A percentile compares a stretch with the other conserved stretches of the same genome.
Conservation (phyloP, 495 filamentous ascomycete genomes). For the Aspergillus sclerotioniger region DNA sequence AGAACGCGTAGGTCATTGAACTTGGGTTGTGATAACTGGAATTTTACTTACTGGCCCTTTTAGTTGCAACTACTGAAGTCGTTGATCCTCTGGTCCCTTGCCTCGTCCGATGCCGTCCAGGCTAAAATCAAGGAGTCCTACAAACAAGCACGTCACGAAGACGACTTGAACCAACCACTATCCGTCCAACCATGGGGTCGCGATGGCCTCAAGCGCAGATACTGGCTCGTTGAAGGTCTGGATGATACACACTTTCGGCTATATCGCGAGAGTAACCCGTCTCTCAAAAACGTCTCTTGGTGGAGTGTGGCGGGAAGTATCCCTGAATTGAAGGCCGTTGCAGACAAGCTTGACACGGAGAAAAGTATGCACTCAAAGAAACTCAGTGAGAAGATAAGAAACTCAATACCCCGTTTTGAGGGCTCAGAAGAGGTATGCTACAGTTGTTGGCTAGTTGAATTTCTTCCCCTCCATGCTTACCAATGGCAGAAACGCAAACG, state of each 20-base stretch:
- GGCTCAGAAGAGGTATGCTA: constrained; percentile 78
- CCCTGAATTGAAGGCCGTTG: constrained; percentile 75
- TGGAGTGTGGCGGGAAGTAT: constrained; percentile 89
- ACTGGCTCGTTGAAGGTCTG: constrained; percentile 89
- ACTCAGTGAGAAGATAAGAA: constrained; percentile 72
- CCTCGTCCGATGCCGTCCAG: constrained; percentile 80
- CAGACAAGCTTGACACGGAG: constrained; percentile 72
- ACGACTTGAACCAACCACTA: constrained; percentile 88
- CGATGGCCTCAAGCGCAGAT: constrained; percentile 86
- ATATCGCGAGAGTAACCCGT: constrained; percentile 91
- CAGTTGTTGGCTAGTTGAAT: not conserved
- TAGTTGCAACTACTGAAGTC: constrained; percentile 80
- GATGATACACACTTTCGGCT: constrained; percentile 92
- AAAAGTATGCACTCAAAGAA: constrained; percentile 73
- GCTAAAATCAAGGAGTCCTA: constrained; percentile 81
- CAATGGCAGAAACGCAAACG: constrained; percentile 75
- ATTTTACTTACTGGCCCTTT: constrained; percentile 23
- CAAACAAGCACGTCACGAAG: constrained; percentile 84
- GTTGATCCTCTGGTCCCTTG: constrained; percentile 85
- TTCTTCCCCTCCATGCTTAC: constrained; percentile 28
- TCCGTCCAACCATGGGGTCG: constrained; percentile 94
- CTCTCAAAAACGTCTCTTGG: constrained; percentile 76
- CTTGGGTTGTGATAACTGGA: not conserved
- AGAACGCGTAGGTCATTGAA: constrained; percentile 66
- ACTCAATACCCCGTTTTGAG: constrained; percentile 89